Evolutionary conservation across 2,329 filamentous ascomycete genomes (phyloP).

Genomic region (Phialophora macrospora): DNA sequence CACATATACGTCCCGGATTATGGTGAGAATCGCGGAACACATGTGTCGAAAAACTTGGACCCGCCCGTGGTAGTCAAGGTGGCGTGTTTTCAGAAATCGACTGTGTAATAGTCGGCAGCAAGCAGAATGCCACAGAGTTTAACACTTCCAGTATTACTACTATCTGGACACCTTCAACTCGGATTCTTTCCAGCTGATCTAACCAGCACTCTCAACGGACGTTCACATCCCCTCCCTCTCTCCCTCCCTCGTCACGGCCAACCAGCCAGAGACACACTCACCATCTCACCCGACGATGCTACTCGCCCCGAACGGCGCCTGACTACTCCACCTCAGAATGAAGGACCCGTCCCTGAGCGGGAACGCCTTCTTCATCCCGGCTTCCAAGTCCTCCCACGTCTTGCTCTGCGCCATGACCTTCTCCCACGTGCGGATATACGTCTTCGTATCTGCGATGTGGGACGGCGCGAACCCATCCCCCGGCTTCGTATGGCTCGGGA

Average conservation of each 20-base stretch:
- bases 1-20: background rate
- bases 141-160: background rate
- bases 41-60: background rate
- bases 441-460: slow-evolving; percentile 39
- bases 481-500: slow-evolving; percentile 42
- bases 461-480: slow-evolving; percentile 41
- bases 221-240: background rate
- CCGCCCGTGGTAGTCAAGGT: background rate
- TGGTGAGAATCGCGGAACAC: background rate
- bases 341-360: slow-evolving; percentile 16
- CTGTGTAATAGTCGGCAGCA: background rate
- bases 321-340: slow-evolving; percentile 20
- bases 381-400: slow-evolving; percentile 20
- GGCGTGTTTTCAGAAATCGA: background rate
- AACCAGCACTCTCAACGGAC: background rate
- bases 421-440: slow-evolving; percentile 40
- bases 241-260: background rate
- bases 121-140: background rate
- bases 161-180: background rate
- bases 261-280: background rate
- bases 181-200: background rate
- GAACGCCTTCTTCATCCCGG: slow-evolving; percentile 13
- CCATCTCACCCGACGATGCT: background rate
- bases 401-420: background rate
- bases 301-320: slow-evolving; percentile 17